Conservation (phyloP, 2,329 filamentous ascomycete genomes). For the Emergomyces africanus region DNA sequence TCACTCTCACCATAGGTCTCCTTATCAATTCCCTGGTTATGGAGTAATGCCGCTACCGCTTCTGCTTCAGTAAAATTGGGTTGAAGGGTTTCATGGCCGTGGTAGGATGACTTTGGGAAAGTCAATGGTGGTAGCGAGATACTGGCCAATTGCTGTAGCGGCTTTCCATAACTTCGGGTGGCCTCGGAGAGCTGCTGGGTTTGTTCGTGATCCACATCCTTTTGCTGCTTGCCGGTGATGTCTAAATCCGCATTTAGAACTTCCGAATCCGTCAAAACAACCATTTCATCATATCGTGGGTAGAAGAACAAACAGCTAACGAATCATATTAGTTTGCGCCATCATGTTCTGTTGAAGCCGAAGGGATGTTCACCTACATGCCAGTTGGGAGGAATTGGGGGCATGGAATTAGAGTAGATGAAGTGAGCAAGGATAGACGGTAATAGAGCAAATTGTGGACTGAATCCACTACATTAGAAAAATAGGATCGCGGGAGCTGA, state of each 20-base stretch:
- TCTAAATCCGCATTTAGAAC: neutral
- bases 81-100: conserved; percentile 11
- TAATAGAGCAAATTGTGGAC: neutral
- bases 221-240: neutral
- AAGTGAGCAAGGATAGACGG: neutral
- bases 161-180: neutral
- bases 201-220: neutral
- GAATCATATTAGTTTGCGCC: neutral
- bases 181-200: neutral
- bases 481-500: too few species aligned
- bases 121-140: conserved; percentile 9
- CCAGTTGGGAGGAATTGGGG: neutral
- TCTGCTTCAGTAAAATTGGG: conserved; percentile 17
- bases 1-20: conserved; percentile 9
- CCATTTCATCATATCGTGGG: neutral
- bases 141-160: neutral
- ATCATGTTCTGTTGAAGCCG: neutral
- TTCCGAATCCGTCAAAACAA: neutral
- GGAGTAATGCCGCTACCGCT: conserved; percentile 22
- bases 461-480: neutral
- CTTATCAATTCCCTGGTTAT: conserved; percentile 7
- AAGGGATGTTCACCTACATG: neutral
- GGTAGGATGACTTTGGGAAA: conserved; percentile 17
- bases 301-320: neutral
- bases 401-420: neutral